Conservation (phyloP, 495 filamentous ascomycete species). For the Aspergillus biplanus region DNA sequence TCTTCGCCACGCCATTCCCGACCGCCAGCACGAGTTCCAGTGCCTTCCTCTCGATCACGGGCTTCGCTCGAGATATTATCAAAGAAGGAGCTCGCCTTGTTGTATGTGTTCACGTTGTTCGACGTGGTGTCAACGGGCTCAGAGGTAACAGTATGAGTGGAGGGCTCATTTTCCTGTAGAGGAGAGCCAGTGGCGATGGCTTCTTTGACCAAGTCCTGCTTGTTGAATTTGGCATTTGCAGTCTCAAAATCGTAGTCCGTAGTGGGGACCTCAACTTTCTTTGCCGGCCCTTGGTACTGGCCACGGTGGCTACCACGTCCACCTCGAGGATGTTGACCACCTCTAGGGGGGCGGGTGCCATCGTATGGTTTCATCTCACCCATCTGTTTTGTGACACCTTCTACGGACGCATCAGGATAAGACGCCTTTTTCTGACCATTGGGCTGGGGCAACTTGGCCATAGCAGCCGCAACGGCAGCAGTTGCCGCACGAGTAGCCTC, state of each 20-base stretch:
- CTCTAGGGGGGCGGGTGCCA: slow-evolving; percentile 51
- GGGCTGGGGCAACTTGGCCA: slow-evolving; percentile 74
- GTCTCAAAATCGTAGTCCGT: slow-evolving; percentile 92
- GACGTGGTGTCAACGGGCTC: slow-evolving; percentile 43
- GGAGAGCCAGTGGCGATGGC: slow-evolving; percentile 79
- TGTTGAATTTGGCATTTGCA: slow-evolving; percentile 97
- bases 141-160: slow-evolving; percentile 33
- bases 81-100: slow-evolving; percentile 87
- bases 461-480: slow-evolving; percentile 84
- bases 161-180: slow-evolving; percentile 53
- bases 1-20: slow-evolving; percentile 92
- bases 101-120: slow-evolving; percentile 60
- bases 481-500: slow-evolving; percentile 83
- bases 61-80: slow-evolving; percentile 96
- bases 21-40: slow-evolving; percentile 70
- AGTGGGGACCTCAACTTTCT: slow-evolving; percentile 83
- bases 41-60: slow-evolving; percentile 81
- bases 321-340: slow-evolving; percentile 55
- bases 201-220: slow-evolving; percentile 91
- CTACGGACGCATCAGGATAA: slow-evolving; percentile 58
- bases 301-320: slow-evolving; percentile 61
- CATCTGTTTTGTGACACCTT: slow-evolving; percentile 82
- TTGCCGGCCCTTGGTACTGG: slow-evolving; percentile 51
- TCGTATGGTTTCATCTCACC: slow-evolving; percentile 80
- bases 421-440: slow-evolving; percentile 47